These are phyloP conservation scores for Conidiobolus coronatus DNA, from an alignment of 371 early-diverging fungal species.

Conservation along the genomic window DNA sequence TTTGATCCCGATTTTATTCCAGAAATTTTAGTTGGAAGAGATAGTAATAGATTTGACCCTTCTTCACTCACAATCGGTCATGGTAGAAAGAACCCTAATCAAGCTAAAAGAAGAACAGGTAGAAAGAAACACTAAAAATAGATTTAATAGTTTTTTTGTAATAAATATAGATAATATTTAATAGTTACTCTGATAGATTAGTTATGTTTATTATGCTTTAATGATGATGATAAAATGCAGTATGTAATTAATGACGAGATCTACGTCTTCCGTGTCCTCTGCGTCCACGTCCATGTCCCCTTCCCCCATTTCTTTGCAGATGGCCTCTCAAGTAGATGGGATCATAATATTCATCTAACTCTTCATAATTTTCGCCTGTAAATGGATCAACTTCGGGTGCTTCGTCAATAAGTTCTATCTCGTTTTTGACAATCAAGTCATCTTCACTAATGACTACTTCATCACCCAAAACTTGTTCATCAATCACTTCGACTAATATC, in stretches of 20 bases:
- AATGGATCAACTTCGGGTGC: neutral
- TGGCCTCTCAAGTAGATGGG: neutral
- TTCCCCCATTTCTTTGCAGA: neutral
- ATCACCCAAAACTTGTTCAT: too few relatives aligned
- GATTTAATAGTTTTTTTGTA: neutral
- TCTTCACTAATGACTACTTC: too few relatives aligned
- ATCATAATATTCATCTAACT: neutral
- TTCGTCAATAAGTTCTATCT: neutral
- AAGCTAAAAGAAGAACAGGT: constrained; percentile 4
- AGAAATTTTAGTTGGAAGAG: constrained; percentile 25
- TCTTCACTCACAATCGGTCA: constrained; percentile 46
- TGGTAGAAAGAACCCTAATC: constrained; percentile 75
- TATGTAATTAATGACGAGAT: neutral
- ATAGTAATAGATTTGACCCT: constrained; percentile 32
- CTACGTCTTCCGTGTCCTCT: too few relatives aligned
- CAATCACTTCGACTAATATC: too few relatives aligned
- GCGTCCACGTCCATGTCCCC: too few relatives aligned
- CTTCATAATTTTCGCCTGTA: neutral
- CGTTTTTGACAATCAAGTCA: too few relatives aligned
- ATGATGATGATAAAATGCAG: neutral
- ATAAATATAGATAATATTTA: neutral
- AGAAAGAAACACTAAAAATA: constrained; percentile 5
- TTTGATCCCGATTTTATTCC: constrained; percentile 63
- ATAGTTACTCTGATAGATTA: neutral
- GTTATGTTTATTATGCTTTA: neutral